Evolutionary conservation across 1,284 basidiomycete species (phyloP).

Genomic region (Pseudozyma hubeiensis): DNA sequence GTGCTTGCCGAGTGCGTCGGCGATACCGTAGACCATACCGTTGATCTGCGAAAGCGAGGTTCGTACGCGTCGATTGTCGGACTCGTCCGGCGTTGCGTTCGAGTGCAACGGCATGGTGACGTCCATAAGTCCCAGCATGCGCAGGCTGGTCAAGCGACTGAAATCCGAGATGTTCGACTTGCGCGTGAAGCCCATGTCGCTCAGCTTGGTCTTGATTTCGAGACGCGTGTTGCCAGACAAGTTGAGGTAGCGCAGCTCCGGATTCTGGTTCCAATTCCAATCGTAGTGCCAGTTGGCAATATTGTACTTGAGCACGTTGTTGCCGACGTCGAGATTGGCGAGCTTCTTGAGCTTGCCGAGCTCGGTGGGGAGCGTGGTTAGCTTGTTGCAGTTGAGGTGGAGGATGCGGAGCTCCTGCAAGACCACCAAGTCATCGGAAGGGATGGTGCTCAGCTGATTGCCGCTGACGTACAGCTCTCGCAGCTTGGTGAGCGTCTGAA

Average conservation of each 20-base stretch:
- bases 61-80: slow-evolving; percentile 88
- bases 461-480: slow-evolving; percentile 92
- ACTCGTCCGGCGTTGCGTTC: slow-evolving; percentile 81
- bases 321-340: slow-evolving; percentile 89
- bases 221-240: slow-evolving; percentile 86
- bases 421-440: slow-evolving; percentile 73
- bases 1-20: slow-evolving; percentile 83
- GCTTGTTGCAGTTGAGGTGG: slow-evolving; percentile 92
- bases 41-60: slow-evolving; percentile 91
- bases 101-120: slow-evolving; percentile 77
- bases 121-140: slow-evolving; percentile 95
- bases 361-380: slow-evolving; percentile 92
- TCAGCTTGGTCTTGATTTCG: slow-evolving; percentile 79
- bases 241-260: slow-evolving; percentile 88
- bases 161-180: slow-evolving; percentile 80
- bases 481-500: slow-evolving; percentile 77
- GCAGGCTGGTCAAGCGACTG: slow-evolving; percentile 82
- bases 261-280: slow-evolving; percentile 99
- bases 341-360: slow-evolving; percentile 84
- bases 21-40: slow-evolving; percentile 95
- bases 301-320: slow-evolving; percentile 95
- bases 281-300: slow-evolving; percentile 99
- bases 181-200: slow-evolving; percentile 66
- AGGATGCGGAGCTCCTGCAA: slow-evolving; percentile 70
- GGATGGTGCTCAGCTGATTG: slow-evolving; percentile 89